These are phyloP conservation scores for Tetramitus jugosus DNA, from an alignment of 208 protist species.

Conservation along the genomic window DNA sequence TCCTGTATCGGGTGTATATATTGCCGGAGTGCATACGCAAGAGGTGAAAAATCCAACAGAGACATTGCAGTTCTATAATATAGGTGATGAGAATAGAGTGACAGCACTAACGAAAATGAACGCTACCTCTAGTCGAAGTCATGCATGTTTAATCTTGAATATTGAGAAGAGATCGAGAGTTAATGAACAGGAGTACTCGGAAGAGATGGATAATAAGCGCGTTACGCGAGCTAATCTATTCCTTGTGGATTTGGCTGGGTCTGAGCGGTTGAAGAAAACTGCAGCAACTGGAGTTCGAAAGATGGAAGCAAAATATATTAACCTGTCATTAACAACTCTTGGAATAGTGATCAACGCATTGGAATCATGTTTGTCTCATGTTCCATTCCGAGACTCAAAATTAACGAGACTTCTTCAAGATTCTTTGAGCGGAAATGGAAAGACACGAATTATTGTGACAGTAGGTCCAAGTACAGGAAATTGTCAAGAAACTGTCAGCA, in stretches of 20 bases:
- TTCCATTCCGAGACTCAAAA: conserved; percentile 38
- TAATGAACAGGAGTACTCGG: not conserved
- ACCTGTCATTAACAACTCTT: conserved; percentile 42
- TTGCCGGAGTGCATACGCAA: conserved; percentile 5
- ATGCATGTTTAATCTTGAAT: conserved; percentile 28
- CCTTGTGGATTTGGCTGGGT: conserved; percentile 44
- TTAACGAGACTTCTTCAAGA: conserved; percentile 44
- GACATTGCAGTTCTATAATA: not conserved
- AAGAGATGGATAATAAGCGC: not conserved
- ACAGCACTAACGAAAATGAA: not conserved
- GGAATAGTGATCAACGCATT: conserved; percentile 47
- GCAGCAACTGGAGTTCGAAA: conserved; percentile 33
- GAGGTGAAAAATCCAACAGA: conserved; percentile 6
- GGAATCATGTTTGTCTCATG: not conserved
- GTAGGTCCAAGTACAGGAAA: conserved; percentile 25
- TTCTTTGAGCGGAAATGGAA: conserved; percentile 41
- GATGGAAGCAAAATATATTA: conserved; percentile 42
- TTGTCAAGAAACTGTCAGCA: conserved; percentile 28
- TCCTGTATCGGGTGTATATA: conserved; percentile 33
- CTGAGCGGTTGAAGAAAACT: conserved; percentile 42
- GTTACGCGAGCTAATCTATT: conserved; percentile 26
- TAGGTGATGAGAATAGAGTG: conserved; percentile 16
- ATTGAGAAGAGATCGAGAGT: conserved; percentile 21
- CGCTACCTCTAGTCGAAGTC: conserved; percentile 17
- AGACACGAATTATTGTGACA: conserved; percentile 33